Evolutionary conservation across 179 eudicot species (phyloP).

Genomic region (Spinacia oleracea): DNA sequence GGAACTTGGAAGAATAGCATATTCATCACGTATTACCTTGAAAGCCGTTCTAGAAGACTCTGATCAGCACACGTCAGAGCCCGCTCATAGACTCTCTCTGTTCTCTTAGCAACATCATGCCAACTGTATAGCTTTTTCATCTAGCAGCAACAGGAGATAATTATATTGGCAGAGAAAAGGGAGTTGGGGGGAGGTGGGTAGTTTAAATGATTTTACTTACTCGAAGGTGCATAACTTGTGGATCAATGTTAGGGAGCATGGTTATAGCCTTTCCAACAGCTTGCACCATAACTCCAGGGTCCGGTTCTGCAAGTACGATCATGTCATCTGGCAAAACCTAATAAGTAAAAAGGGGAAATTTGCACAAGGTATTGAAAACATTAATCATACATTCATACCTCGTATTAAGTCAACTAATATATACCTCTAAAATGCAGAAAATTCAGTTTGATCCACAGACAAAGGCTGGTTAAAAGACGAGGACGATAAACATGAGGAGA

Average conservation of each 20-base stretch:
- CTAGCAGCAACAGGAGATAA: constrained; percentile 38
- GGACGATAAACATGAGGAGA: not conserved
- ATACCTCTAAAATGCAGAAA: not conserved
- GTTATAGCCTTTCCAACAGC: constrained; percentile 81
- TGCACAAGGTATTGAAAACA: not conserved
- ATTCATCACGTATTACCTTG: constrained; percentile 54
- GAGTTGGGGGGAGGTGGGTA: not conserved
- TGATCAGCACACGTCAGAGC: constrained; percentile 81
- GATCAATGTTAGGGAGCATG: constrained; percentile 82
- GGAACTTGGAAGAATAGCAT: not conserved
- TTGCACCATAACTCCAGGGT: constrained; percentile 76
- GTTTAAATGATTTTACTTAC: constrained; percentile 39
- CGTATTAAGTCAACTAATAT: not conserved
- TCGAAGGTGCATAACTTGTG: constrained; percentile 85
- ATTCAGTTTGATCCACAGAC: not conserved
- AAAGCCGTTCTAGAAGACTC: constrained; percentile 72
- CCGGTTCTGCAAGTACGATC: constrained; percentile 93
- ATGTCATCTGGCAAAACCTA: constrained; percentile 98
- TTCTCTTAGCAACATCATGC: constrained; percentile 96
- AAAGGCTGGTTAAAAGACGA: not conserved
- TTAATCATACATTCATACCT: not conserved
- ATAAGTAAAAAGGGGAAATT: constrained; percentile 10
- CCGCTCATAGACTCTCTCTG: constrained; percentile 86
- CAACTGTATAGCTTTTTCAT: constrained; percentile 89
- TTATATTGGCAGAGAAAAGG: constrained; percentile 3